phyloP scores from a whole-genome alignment of 352 stramenopile species.

The Phytophthora podocarpi region DNA sequence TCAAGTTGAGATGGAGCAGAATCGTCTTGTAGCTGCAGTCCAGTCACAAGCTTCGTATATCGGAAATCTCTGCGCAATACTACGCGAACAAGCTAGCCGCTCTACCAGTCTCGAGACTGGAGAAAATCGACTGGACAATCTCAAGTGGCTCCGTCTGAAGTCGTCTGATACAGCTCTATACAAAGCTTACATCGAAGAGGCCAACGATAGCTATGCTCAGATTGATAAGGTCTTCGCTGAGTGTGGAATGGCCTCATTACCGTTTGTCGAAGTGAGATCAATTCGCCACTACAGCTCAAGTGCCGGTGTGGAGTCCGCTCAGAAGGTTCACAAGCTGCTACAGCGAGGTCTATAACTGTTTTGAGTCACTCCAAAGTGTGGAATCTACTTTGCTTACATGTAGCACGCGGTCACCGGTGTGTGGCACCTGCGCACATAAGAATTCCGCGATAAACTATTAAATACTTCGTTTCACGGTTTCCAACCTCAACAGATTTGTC shows the following conservation, averaged over 20 bases:
- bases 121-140: neutral
- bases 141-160: conserved; percentile 3
- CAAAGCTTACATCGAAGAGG: neutral
- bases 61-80: neutral
- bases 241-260: neutral
- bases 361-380: too few relatives aligned
- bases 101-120: too few relatives aligned
- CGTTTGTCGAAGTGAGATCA: neutral
- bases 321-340: too few relatives aligned
- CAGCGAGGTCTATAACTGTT: too few relatives aligned
- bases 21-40: neutral
- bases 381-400: too few relatives aligned
- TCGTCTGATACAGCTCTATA: neutral
- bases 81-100: neutral
- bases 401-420: too few relatives aligned
- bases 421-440: too few relatives aligned
- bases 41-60: neutral
- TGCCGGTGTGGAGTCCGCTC: too few relatives aligned
- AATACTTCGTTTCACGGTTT: too few relatives aligned
- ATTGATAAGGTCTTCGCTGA: neutral
- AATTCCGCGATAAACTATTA: too few relatives aligned
- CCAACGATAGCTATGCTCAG: neutral
- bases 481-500: too few relatives aligned
- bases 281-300: too few relatives aligned
- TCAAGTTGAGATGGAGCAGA: neutral